Conservation (phyloP, 257 asterid genomes). For the Forsythia suspensa region DNA sequence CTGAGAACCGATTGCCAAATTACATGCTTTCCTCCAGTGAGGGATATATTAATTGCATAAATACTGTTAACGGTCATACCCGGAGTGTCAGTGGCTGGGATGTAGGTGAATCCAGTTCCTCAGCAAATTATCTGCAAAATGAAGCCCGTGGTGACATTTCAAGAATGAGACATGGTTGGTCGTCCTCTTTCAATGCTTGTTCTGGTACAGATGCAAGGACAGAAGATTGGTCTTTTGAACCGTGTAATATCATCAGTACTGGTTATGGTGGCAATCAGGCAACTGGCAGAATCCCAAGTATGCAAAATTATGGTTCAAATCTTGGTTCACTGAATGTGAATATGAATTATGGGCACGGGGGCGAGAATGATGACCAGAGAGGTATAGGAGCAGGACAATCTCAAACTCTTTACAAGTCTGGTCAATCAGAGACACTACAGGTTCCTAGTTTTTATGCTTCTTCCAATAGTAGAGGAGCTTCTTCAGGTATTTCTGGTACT, state of each 20-base stretch:
- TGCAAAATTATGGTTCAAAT: slow-evolving; percentile 32
- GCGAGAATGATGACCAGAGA: slow-evolving; percentile 30
- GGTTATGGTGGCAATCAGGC: slow-evolving; percentile 33
- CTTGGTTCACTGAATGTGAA: slow-evolving; percentile 32
- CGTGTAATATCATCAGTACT: slow-evolving; percentile 24
- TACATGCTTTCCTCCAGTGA: slow-evolving; percentile 45
- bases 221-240: slow-evolving; percentile 54
- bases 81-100: slow-evolving; percentile 56
- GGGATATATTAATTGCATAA: slow-evolving; percentile 30
- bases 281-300: slow-evolving; percentile 27
- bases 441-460: slow-evolving; percentile 40
- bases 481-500: slow-evolving; percentile 45
- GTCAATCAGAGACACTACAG: slow-evolving; percentile 38
- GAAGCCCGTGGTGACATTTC: slow-evolving; percentile 31
- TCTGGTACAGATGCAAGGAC: slow-evolving; percentile 40
- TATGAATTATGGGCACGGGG: slow-evolving; percentile 27
- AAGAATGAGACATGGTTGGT: slow-evolving; percentile 51
- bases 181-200: slow-evolving; percentile 41
- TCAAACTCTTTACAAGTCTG: slow-evolving; percentile 35
- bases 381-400: slow-evolving; percentile 31
- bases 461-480: slow-evolving; percentile 42
- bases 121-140: slow-evolving; percentile 39
- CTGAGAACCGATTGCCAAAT: slow-evolving; percentile 50
- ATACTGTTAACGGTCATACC: slow-evolving; percentile 29
- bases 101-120: slow-evolving; percentile 78